These are phyloP conservation scores for Neofusicoccum sp. DNA, from an alignment of 2,329 filamentous ascomycete species.

Conservation along the genomic window DNA sequence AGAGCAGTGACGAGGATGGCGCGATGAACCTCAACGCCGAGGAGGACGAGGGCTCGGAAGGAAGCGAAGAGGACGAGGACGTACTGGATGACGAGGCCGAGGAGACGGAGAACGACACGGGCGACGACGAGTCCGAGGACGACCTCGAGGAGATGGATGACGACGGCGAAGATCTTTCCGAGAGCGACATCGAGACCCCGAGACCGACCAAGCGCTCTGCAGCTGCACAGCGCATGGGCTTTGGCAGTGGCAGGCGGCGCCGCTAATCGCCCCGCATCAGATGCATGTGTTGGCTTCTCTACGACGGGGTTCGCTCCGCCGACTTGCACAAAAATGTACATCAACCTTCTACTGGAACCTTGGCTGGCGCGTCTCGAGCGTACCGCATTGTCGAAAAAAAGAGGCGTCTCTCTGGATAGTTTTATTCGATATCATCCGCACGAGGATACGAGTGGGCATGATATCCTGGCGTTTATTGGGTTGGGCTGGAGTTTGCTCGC, in stretches of 20 bases:
- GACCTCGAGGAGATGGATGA: conserved; percentile 50
- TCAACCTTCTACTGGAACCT: neutral
- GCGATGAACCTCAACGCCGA: conserved; percentile 51
- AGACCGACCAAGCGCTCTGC: conserved; percentile 19
- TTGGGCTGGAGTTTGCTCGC: conserved; percentile 13
- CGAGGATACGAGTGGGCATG: conserved; percentile 36
- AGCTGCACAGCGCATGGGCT: conserved; percentile 21
- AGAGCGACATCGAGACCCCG: conserved; percentile 44
- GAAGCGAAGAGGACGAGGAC: conserved; percentile 58
- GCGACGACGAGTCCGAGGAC: conserved; percentile 51
- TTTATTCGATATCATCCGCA: conserved; percentile 30
- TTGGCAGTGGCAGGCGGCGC: conserved; percentile 21
- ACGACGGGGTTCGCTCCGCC: neutral
- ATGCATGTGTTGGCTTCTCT: neutral
- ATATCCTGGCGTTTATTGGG: conserved; percentile 26
- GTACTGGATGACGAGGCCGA: conserved; percentile 57
- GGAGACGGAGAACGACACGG: conserved; percentile 49
- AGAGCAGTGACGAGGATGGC: conserved; percentile 51
- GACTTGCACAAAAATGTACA: conserved; percentile 14
- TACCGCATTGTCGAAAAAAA: conserved; percentile 22
- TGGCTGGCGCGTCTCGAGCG: neutral
- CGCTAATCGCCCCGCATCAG: neutral
- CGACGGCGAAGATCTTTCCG: conserved; percentile 46
- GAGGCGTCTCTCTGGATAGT: conserved; percentile 22
- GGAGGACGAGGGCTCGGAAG: conserved; percentile 44